Base-by-base conservation (phyloP, 1,139 yeast species). In the Pichia sp. region DNA sequence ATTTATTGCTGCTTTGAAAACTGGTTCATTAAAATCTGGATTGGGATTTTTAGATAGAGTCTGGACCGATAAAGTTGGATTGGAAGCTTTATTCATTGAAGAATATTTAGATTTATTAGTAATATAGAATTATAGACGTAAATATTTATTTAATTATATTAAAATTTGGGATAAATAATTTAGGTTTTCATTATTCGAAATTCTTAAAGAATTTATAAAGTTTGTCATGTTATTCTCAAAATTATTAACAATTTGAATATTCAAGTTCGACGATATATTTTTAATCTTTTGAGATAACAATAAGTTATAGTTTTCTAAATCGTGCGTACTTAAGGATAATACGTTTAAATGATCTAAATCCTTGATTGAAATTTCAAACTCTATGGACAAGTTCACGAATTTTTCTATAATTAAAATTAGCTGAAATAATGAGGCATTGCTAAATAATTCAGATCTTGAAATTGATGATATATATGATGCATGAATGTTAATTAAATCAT, bases 401-500 rank as follows among this genome's bases (percentile, higher is more conserved):
- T 41, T 42, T 34, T 54, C 52, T 29, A 54, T 31, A 3, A 45
- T 46, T 14, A 39, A 8, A 10, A 52, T 34, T 13, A 54, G 33
- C 19, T 52, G 46, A 25, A 36, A 52, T 9, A 54, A 39, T 18
- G 46, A 29, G 7, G 19, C 13, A 41, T 46, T 46, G 16, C 47
- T 45, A 19, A 57, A 57, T 11, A 57, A 33, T 27, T 52, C 51
- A 29, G 62, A 62, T 29, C 63, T 52, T 5, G 67, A 61, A 22
- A 64, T 62, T 11, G 64, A 57, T 8, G 39, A 42, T 14, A 60
- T 58, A 36, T 57, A 60, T 3, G 47, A 11, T 6, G 48, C 33
- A 43, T 82, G 86, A 9, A 75, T 55, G 3, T 60, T 48, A 5
- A 72, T 70, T 25, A 81, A 60, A 44, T 79, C 81, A 59, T 81